phyloP scores from a whole-genome alignment of 352 stramenopile species.

The Phytophthora idaei region DNA sequence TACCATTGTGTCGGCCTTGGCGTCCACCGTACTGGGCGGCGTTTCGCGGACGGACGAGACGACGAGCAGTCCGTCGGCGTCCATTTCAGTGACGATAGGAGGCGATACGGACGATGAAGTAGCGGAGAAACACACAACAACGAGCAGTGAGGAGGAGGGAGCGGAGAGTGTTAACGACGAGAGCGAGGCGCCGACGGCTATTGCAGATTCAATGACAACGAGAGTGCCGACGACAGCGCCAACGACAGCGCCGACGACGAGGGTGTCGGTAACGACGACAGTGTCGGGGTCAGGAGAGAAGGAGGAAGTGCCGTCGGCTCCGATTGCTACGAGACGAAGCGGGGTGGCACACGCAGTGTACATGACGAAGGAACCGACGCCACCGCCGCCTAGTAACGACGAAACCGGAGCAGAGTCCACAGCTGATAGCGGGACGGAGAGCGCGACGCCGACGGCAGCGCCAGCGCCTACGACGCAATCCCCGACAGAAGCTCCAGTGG shows the following conservation, averaged over 20 bases:
- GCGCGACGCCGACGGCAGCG: conserved; percentile 19
- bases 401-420: conserved; percentile 19
- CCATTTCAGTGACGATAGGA: conserved; percentile 17
- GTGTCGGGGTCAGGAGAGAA: background rate
- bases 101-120: background rate
- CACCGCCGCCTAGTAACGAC: background rate
- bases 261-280: background rate
- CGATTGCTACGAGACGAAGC: background rate
- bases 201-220: background rate
- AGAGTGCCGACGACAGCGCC: background rate
- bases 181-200: background rate
- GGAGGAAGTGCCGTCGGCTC: background rate
- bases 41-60: conserved; percentile 8
- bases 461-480: background rate
- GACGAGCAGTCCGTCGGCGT: conserved; percentile 8
- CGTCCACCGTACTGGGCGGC: conserved; percentile 14
- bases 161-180: conserved; percentile 8
- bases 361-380: conserved; percentile 4
- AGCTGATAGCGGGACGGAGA: conserved; percentile 4
- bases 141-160: background rate
- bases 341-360: conserved; percentile 1
- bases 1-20: conserved; percentile 5
- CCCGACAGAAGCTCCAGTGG: background rate
- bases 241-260: background rate
- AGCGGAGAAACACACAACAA: conserved; percentile 6